phyloP scores from a whole-genome alignment of 2,329 filamentous ascomycete genomes.

The Fusarium decemcellulare region DNA sequence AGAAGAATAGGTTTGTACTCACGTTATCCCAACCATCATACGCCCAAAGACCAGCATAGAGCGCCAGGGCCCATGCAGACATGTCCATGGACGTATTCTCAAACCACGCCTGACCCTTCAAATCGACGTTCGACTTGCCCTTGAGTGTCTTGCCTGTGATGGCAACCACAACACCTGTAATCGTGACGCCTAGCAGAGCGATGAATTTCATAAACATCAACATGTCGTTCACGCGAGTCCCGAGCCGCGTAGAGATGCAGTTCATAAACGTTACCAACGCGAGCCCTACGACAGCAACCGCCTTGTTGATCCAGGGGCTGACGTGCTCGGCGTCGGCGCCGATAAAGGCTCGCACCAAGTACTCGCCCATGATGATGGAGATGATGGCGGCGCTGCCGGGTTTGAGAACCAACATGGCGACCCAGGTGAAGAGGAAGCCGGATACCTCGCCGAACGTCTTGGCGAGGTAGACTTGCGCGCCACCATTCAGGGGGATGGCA shows the following conservation, averaged over 20 bases:
- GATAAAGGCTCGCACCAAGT: conserved; percentile 88
- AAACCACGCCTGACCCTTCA: conserved; percentile 93
- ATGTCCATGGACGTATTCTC: conserved; percentile 84
- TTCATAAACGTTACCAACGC: conserved; percentile 86
- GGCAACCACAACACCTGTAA: conserved; percentile 91
- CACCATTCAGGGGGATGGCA: conserved; percentile 95
- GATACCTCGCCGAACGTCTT: conserved; percentile 97
- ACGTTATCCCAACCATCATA: conserved; percentile 99
- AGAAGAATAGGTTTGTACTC: conserved; percentile 54
- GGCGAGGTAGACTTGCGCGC: conserved; percentile 91
- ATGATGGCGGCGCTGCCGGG: conserved; percentile 95
- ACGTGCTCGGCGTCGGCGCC: conserved; percentile 87
- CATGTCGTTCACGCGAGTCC: conserved; percentile 88
- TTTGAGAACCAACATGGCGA: conserved; percentile 92
- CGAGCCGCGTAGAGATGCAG: conserved; percentile 90
- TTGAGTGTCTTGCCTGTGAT: conserved; percentile 85
- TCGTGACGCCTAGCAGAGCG: conserved; percentile 86
- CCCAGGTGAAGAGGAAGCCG: conserved; percentile 97
- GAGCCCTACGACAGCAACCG: conserved; percentile 83
- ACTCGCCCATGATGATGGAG: conserved; percentile 98
- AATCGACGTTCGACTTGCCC: conserved; percentile 83
- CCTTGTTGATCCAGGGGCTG: conserved; percentile 92
- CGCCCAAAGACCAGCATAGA: conserved; percentile 97
- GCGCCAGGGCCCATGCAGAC: conserved; percentile 90
- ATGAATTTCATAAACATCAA: conserved; percentile 99